Base-by-base conservation (phyloP, 2,329 filamentous ascomycete species). In the Ophiostoma piceae region DNA sequence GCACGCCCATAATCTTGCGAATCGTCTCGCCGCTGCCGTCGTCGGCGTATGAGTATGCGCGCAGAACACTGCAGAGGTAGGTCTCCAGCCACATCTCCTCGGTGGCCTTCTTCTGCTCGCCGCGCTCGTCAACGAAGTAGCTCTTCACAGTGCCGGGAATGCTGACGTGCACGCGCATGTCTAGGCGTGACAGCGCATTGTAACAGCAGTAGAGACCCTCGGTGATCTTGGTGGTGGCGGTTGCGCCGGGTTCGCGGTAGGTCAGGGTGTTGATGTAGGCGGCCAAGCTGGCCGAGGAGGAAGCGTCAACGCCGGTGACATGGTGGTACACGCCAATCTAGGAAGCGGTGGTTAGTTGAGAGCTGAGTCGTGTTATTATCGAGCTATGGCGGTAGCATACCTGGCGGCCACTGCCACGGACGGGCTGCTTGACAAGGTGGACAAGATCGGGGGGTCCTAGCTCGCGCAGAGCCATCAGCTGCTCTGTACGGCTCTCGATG, bases 221-320 rank as follows among this genome's bases (percentile, higher is more conserved):
- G 9, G 93, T 90, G 71, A 98, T 95, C 82, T 97, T 98, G 77
- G 91, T 87, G 72, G 84, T 83, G 70, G 84, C 85, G 14, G 90
- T 84, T 77, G 92, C 92, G 74, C 94, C 91, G 73, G 90, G 88
- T 69, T 94, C 91, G 73, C 90, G 90, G 81, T 97, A 96, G 65
- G 94, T 97, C 72, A 99, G 85, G 54, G 94, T 98, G 80, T 98
- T 99, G 81, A 99, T 96, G 80, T 99, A 99, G 75, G 95, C 95
- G 57, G 95, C 95, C 71, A 99, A 83, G 81, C 94, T 98, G 71
- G 95, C 95, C 11, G 95, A 98, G 7, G 95, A 98, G 1, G 95
- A 99, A 67, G 95, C 95, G 81, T 99, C 95, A 77, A 97, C 90
- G 72, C 95, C 95, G 54, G 93, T 97, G 75, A 97, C 94, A 88